Evolutionary conservation across 108 stramenopile genomes (phyloP).

Genomic region (Bacterosira constricta): DNA sequence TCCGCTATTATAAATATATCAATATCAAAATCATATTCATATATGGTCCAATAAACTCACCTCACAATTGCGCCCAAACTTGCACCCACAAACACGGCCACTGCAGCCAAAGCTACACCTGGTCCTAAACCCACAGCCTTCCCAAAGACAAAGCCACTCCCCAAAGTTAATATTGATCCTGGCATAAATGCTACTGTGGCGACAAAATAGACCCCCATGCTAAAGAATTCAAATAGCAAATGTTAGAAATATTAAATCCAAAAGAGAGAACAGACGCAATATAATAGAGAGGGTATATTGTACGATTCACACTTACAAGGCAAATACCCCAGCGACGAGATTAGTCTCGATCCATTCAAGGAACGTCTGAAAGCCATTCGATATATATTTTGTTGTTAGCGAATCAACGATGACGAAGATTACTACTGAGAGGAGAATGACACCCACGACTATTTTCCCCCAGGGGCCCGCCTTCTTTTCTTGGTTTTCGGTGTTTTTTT

Average conservation of each 20-base stretch:
- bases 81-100: conserved; percentile 63
- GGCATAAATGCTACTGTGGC: conserved; percentile 75
- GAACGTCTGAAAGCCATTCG: conserved; percentile 46
- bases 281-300: too few relatives aligned
- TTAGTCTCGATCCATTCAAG: conserved; percentile 64
- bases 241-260: too few relatives aligned
- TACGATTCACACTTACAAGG: too few relatives aligned
- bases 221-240: too few relatives aligned
- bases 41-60: conserved; percentile 15
- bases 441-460: conserved; percentile 40
- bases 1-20: conserved; percentile 36
- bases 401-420: conserved; percentile 68
- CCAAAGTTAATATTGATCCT: conserved; percentile 73
- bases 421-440: conserved; percentile 48
- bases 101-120: conserved; percentile 60
- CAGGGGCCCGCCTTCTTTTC: conserved; percentile 3
- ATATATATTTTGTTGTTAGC: conserved; percentile 42
- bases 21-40: background rate
- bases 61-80: conserved; percentile 35
- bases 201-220: conserved; percentile 61
- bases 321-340: conserved; percentile 61
- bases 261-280: too few relatives aligned
- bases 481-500: too few relatives aligned
- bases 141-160: conserved; percentile 77
- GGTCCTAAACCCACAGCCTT: conserved; percentile 58